Conservation (phyloP, 129 eudicot species). For the Lactuca sativa region DNA sequence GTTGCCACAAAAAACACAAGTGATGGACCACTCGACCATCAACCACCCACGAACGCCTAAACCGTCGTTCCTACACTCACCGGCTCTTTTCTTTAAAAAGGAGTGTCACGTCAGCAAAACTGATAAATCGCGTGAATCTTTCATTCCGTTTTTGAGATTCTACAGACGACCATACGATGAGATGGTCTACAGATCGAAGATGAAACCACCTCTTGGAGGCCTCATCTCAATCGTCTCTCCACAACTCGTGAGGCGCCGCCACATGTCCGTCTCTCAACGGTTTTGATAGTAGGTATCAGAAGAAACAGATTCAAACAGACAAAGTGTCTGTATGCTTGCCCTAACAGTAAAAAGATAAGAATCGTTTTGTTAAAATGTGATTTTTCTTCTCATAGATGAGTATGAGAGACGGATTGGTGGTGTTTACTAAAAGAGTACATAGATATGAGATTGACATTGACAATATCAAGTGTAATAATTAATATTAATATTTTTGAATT, state of each 20-base stretch:
- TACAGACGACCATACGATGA: conserved; percentile 93
- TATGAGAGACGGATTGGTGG: not conserved
- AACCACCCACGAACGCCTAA: conserved; percentile 83
- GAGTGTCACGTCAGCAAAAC: conserved; percentile 57
- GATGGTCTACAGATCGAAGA: conserved; percentile 87
- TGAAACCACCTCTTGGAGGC: conserved; percentile 97
- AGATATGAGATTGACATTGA: conserved; percentile 36
- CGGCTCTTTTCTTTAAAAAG: conserved; percentile 64
- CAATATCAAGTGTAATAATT: conserved; percentile 46
- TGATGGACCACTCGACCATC: conserved; percentile 52
- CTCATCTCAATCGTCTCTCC: conserved; percentile 89
- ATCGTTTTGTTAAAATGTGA: not conserved
- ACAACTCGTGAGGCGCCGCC: conserved; percentile 58
- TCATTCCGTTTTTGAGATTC: conserved; percentile 57
- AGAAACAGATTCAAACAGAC: not conserved
- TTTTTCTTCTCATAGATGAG: too few species aligned
- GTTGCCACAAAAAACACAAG: conserved; percentile 78
- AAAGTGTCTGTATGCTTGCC: conserved; percentile 15
- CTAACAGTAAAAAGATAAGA: not conserved
- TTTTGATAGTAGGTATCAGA: conserved; percentile 40
- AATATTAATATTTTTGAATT: conserved; percentile 32
- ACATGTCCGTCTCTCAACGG: conserved; percentile 93
- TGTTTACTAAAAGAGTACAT: conserved; percentile 27
- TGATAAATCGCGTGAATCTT: conserved; percentile 69
- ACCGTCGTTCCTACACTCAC: conserved; percentile 84